Percentiles rank a stretch among this genome's conserved stretches.
Evolutionary conservation across 495 filamentous ascomycete species (phyloP).

Genomic region (Diplogelasinospora grovesii): DNA sequence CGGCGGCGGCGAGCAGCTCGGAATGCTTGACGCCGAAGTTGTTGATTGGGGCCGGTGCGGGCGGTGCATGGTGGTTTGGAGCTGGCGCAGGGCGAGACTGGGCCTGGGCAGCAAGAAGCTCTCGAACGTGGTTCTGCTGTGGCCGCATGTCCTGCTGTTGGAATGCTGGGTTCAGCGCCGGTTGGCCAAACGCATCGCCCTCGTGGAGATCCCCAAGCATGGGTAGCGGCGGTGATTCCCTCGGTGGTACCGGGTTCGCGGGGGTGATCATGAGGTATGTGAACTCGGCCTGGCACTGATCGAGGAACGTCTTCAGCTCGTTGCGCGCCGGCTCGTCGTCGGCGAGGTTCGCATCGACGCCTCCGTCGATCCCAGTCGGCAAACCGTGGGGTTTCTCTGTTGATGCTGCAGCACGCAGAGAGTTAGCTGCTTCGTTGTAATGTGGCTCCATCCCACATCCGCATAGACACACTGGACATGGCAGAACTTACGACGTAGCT

Average conservation of each 20-base stretch:
- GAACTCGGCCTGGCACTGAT: constrained; percentile 57
- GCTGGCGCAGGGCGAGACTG: constrained; percentile 40
- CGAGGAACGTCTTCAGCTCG: constrained; percentile 55
- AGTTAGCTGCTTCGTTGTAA: no score
- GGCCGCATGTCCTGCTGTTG: constrained; percentile 29
- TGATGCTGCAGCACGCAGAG: constrained; percentile 24
- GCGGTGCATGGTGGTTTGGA: constrained; percentile 52
- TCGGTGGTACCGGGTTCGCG: constrained; percentile 53
- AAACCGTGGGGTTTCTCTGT: constrained; percentile 12
- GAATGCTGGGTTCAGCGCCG: constrained; percentile 26
- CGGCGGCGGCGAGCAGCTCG: constrained; percentile 34
- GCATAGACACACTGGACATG: no score
- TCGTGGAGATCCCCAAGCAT: constrained; percentile 44
- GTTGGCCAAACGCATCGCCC: constrained; percentile 35
- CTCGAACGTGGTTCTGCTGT: constrained; percentile 38
- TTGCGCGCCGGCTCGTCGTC: constrained; percentile 49
- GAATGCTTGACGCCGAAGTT: constrained; percentile 31
- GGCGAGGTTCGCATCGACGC: constrained; percentile 20
- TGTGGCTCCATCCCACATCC: no score
- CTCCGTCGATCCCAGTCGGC: constrained; percentile 8
- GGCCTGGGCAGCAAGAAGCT: constrained; percentile 25
- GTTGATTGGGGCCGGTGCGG: constrained; percentile 31
- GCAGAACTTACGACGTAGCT: constrained; percentile 37
- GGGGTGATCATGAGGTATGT: constrained; percentile 60
- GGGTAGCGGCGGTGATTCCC: constrained; percentile 45